Base-by-base conservation (phyloP, 257 asterid genomes). In the Echium plantagineum region DNA sequence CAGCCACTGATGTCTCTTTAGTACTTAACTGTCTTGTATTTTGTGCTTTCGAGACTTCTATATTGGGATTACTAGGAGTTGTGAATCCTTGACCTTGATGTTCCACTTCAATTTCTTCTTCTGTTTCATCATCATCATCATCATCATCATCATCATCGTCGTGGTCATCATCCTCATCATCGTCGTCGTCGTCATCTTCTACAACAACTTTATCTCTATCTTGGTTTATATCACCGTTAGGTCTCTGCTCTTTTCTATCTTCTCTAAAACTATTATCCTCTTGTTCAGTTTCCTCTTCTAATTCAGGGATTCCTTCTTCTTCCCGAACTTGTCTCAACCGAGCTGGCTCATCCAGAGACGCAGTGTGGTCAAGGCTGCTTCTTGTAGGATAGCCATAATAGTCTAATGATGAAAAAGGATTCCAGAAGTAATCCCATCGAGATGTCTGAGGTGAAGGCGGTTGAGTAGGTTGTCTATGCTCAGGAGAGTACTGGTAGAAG, bases 351-450 rank as follows among this genome's bases (percentile, higher is more conserved):
- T 82, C 86, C 57, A 82, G 55, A 74, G 69, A 75, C 13, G 69
- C 13, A 9, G 46, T 66, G 21, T 65, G 89, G 55, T 81, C 94
- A 53, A 75, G 63, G 56, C 77, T 71, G 71, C 66, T 72, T 63
- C 90, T 77, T 9, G 59, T 65, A 63, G 89, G 81, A 78, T 85
- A 91, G 16, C 93, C 85, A 63, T 84, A 88, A 65, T 84, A 85
- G 72, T 91, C 98, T 38, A 91, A 61, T 18, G 98, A 88, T 42
- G 94, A 81, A 69, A 91, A 91, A 16, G 98, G 98, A 66, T 91
- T 84, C 98, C 96, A 91, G 42, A 91, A 91, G 80, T 83, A 91
- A 79, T 91, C 98, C 98, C 98, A 91, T 61, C 82, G 98, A 31
- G 98, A 79, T 0, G 79, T 65, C 59, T 81, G 95, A 60, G 96